These are phyloP conservation scores for Oryza rufipogon DNA, from an alignment of 176 grass and related monocot genomes.

Conservation along the genomic window DNA sequence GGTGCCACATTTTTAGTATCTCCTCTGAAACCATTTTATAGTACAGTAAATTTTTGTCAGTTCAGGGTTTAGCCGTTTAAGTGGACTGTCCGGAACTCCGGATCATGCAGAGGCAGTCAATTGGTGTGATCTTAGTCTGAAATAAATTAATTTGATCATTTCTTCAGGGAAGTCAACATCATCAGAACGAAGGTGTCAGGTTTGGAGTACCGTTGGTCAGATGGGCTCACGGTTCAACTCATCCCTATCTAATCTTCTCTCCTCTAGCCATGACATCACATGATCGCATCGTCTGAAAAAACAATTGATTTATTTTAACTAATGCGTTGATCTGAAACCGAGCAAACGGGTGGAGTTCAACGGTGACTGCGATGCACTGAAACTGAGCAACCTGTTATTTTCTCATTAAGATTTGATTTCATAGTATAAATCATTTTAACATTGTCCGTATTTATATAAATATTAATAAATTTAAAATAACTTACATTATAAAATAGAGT, in stretches of 20 bases:
- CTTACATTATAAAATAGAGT: no score
- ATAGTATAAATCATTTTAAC: no score
- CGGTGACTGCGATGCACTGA: neutral
- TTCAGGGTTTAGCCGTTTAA: neutral
- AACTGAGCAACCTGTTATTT: no score
- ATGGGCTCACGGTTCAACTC: slow-evolving; percentile 5
- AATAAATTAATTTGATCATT: neutral
- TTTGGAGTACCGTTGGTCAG: slow-evolving; percentile 3
- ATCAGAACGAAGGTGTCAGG: slow-evolving; percentile 26
- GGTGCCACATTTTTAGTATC: no score
- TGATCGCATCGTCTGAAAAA: neutral
- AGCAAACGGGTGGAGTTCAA: slow-evolving; percentile 1
- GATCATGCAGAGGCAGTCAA: neutral
- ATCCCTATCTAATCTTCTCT: slow-evolving; percentile 3
- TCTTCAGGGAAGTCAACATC: slow-evolving; percentile 23
- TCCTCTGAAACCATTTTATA: no score
- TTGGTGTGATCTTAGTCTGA: neutral
- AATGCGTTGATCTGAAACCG: neutral
- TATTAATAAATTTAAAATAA: no score
- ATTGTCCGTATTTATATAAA: no score
- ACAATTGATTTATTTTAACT: neutral
- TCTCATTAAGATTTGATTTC: no score
- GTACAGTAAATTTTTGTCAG: no score
- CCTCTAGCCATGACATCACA: slow-evolving; percentile 16
- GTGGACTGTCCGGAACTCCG: neutral